Conservation (phyloP, 31 red algal genomes). For the Odonthalia washingtoniensis region DNA sequence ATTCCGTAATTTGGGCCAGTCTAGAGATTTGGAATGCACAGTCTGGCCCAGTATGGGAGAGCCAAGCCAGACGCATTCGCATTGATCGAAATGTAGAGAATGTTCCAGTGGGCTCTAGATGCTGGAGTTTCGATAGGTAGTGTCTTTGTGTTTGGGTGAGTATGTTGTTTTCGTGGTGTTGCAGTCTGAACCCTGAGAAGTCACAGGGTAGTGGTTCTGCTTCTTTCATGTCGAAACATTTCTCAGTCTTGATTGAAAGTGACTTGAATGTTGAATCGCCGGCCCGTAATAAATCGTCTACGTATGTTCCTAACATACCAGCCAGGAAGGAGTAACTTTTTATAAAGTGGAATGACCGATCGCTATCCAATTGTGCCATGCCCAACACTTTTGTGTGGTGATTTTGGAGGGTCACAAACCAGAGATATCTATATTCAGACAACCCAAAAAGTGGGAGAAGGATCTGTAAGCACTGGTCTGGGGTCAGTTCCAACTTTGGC, state of each 20-base stretch:
- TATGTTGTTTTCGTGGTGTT: not conserved
- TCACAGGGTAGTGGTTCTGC: not conserved
- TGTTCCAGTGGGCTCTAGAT: not conserved
- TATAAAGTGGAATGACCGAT: too few relatives aligned
- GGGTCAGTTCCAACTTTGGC: too few relatives aligned
- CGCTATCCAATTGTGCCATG: too few relatives aligned
- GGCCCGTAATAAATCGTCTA: conserved; percentile 30
- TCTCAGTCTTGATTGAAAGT: not conserved
- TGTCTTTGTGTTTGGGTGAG: not conserved
- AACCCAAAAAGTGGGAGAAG: too few relatives aligned
- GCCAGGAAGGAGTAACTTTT: too few relatives aligned
- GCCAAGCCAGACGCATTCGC: conserved; percentile 48
- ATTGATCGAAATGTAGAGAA: not conserved
- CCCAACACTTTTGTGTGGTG: too few relatives aligned
- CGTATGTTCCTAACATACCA: conserved; percentile 38
- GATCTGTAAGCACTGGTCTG: too few relatives aligned
- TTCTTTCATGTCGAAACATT: conserved; percentile 23
- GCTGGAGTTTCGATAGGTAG: conserved; percentile 8
- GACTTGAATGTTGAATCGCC: not conserved
- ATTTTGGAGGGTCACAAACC: too few relatives aligned
- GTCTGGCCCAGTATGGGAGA: conserved; percentile 27
- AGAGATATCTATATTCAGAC: too few relatives aligned
- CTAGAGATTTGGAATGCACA: conserved; percentile 34
- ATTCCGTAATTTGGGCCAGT: conserved; percentile 37
- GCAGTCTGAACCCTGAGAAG: conserved; percentile 19